A percentile compares a stretch with the other conserved stretches of the same genome.
Evolutionary conservation across 129 eudicot species (phyloP).

Genomic region (Logfia minima): DNA sequence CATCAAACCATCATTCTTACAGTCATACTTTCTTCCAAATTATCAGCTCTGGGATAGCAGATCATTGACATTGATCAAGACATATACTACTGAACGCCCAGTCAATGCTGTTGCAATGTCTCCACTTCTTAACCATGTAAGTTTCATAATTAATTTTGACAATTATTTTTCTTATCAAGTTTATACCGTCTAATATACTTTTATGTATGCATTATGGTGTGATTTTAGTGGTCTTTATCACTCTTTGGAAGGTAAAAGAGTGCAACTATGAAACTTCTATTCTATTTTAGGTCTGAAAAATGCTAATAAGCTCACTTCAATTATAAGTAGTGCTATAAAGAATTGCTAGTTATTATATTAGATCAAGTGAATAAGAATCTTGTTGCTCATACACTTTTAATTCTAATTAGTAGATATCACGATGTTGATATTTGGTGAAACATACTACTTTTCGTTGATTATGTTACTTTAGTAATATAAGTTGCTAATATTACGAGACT

Average conservation of each 20-base stretch:
- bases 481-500: not conserved
- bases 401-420: not conserved
- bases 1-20: slow-evolving; percentile 1
- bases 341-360: too few relatives aligned
- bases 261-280: not conserved
- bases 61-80: slow-evolving; percentile 75
- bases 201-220: not conserved
- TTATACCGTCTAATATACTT: not conserved
- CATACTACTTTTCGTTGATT: not conserved
- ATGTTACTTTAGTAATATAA: not conserved
- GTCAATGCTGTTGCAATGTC: slow-evolving; percentile 95
- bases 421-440: not conserved
- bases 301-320: not conserved
- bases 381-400: not conserved
- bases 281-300: not conserved
- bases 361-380: not conserved
- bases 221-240: not conserved
- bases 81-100: slow-evolving; percentile 78
- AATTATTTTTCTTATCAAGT: not conserved
- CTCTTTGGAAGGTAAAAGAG: not conserved
- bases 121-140: slow-evolving; percentile 89
- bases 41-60: slow-evolving; percentile 86
- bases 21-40: not conserved
- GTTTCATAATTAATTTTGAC: slow-evolving; percentile 13
- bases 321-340: not conserved